A percentile compares a stretch with the other conserved stretches of the same genome.
phyloP scores from a whole-genome alignment of 148 eudicot species.

The Persicaria maculosa region DNA sequence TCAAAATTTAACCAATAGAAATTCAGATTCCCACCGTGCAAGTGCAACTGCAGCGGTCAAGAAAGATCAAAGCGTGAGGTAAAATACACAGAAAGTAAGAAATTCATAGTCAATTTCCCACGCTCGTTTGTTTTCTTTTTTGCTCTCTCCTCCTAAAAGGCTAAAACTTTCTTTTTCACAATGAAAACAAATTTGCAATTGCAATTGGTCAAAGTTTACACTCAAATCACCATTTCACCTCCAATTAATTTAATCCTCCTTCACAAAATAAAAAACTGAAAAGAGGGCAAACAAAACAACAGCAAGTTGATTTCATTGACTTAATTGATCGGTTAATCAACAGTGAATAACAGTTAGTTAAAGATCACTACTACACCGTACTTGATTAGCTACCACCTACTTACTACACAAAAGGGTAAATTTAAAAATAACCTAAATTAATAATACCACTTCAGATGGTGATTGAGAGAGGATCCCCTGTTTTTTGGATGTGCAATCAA shows the following conservation, averaged over 20 bases:
- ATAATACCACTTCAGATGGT: background rate
- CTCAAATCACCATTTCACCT: background rate
- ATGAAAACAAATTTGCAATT: background rate
- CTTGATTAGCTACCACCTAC: no score
- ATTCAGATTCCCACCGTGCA: no score
- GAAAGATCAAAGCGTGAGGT: no score
- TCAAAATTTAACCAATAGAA: no score
- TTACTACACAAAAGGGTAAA: background rate
- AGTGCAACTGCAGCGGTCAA: no score
- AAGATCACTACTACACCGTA: background rate
- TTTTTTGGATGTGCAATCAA: constrained; percentile 8
- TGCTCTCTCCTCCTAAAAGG: no score
- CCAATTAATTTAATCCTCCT: background rate
- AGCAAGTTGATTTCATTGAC: background rate
- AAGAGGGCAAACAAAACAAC: background rate
- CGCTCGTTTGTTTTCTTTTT: no score
- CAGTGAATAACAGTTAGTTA: constrained; percentile 12
- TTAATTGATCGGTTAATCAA: constrained; percentile 8
- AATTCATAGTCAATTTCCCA: no score
- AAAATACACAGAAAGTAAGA: no score
- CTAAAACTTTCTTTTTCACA: background rate
- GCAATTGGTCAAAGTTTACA: no score
- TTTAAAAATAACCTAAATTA: background rate
- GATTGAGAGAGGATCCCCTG: background rate
- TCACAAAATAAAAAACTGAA: background rate